These are phyloP conservation scores for Paecilomyces fulvus DNA, from an alignment of 2,329 filamentous ascomycete species.

Conservation along the genomic window DNA sequence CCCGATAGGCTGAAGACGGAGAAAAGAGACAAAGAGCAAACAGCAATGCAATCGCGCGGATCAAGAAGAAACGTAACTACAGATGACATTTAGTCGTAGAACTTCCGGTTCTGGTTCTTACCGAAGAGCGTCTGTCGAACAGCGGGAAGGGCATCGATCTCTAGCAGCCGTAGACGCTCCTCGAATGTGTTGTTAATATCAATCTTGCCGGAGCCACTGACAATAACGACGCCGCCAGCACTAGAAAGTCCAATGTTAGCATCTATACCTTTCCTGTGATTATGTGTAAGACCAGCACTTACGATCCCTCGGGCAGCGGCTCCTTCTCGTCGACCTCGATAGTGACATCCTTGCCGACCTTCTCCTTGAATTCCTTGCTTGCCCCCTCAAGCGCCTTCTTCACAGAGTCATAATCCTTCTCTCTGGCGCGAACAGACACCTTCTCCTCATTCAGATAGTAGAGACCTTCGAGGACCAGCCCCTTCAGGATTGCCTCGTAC, in stretches of 20 bases:
- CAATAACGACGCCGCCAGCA: conserved; percentile 70
- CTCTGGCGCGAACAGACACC: conserved; percentile 64
- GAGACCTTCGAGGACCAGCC: conserved; percentile 77
- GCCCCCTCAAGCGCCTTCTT: conserved; percentile 73
- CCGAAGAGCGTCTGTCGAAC: conserved; percentile 85
- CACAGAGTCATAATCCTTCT: conserved; percentile 67
- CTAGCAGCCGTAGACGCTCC: conserved; percentile 74
- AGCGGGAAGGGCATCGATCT: conserved; percentile 74
- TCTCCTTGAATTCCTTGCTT: conserved; percentile 73
- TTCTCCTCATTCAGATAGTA: conserved; percentile 80
- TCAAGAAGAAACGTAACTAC: conserved; percentile 1
- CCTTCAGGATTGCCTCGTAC: conserved; percentile 70
- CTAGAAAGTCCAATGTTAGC: conserved; percentile 40
- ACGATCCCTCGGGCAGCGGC: conserved; percentile 74
- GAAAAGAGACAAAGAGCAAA: neutral
- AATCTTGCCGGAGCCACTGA: conserved; percentile 84
- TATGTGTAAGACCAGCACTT: conserved; percentile 35
- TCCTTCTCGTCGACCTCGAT: conserved; percentile 70
- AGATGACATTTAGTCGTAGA: conserved; percentile 61
- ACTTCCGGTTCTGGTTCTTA: conserved; percentile 90
- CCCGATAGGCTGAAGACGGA: neutral
- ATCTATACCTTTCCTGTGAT: neutral
- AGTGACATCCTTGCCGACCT: conserved; percentile 59
- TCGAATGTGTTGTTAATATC: conserved; percentile 98
- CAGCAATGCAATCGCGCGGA: conserved; percentile 1